Percentiles rank a stretch among this genome's conserved stretches.
phyloP scores from a whole-genome alignment of 805 yeast species.

The Lachancea sp. region DNA sequence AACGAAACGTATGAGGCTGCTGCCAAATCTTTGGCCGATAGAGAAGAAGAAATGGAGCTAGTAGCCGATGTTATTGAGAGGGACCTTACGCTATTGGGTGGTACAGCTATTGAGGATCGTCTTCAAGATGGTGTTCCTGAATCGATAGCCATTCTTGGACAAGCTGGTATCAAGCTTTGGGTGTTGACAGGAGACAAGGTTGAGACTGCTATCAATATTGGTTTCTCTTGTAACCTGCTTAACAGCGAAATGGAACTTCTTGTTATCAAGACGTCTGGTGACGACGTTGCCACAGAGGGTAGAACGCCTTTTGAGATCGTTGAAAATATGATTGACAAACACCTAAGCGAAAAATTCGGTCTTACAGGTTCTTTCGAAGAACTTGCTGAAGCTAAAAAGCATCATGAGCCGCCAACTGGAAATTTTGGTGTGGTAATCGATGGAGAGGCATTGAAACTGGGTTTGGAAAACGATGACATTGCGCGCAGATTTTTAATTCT shows the following conservation, averaged over 20 bases:
- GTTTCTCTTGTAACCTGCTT: conserved; percentile 73
- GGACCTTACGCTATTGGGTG: conserved; percentile 62
- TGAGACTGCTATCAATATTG: conserved; percentile 86
- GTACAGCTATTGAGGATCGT: conserved; percentile 83
- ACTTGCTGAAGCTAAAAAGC: conserved; percentile 44
- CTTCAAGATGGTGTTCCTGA: conserved; percentile 85
- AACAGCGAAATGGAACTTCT: conserved; percentile 71
- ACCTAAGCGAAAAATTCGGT: conserved; percentile 48
- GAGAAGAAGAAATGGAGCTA: conserved; percentile 68
- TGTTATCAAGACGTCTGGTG: conserved; percentile 46
- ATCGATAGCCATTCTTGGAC: conserved; percentile 58
- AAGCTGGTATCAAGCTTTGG: conserved; percentile 82
- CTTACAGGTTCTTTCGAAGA: conserved; percentile 57
- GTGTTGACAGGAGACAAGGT: conserved; percentile 83
- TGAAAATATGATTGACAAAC: conserved; percentile 43
- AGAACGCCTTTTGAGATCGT: conserved; percentile 38
- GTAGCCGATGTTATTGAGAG: conserved; percentile 70
- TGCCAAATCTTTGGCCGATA: conserved; percentile 51
- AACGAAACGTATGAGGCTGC: conserved; percentile 56
- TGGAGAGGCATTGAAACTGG: conserved; percentile 67
- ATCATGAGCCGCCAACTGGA: conserved; percentile 63
- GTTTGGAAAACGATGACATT: conserved; percentile 39
- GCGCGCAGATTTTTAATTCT: conserved; percentile 57
- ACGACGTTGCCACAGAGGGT: conserved; percentile 43
- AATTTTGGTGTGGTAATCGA: conserved; percentile 67